A percentile compares a stretch with the other conserved stretches of the same genome.
phyloP scores from a whole-genome alignment of 345 rosid genomes.

The Hypericum perforatum region DNA sequence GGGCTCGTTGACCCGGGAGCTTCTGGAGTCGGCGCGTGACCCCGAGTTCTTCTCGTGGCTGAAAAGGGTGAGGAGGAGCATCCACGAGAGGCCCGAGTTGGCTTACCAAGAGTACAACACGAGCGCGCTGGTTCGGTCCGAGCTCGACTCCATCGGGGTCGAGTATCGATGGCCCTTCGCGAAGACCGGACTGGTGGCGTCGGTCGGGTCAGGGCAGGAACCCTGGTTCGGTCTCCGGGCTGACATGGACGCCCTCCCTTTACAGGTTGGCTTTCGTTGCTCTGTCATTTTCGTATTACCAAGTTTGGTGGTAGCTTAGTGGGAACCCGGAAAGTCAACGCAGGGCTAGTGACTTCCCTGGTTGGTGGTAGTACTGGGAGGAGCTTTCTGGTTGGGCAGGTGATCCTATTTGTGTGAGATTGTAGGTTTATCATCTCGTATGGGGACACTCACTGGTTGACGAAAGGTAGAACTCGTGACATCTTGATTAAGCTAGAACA shows the following conservation, averaged over 20 bases:
- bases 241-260: conserved; percentile 52
- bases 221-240: conserved; percentile 50
- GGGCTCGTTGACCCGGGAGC: not conserved
- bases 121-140: conserved; percentile 27
- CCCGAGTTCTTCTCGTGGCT: conserved; percentile 37
- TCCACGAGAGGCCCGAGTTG: conserved; percentile 45
- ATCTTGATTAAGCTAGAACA: too few species aligned
- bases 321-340: not conserved
- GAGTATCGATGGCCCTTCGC: conserved; percentile 42
- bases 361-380: too few species aligned
- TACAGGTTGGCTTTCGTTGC: conserved; percentile 25
- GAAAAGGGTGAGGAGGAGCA: conserved; percentile 27
- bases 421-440: too few species aligned
- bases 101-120: conserved; percentile 36
- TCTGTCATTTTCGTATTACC: not conserved
- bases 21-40: conserved; percentile 20
- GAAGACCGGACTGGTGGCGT: conserved; percentile 38
- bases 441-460: too few species aligned
- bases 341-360: too few species aligned
- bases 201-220: conserved; percentile 30
- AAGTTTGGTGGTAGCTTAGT: not conserved
- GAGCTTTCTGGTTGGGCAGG: too few species aligned
- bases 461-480: too few species aligned
- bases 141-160: conserved; percentile 33
- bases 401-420: too few species aligned